Evolutionary conservation across 768 basidiomycete genomes (phyloP).

Genomic region (Hypsizygus marmoreus): DNA sequence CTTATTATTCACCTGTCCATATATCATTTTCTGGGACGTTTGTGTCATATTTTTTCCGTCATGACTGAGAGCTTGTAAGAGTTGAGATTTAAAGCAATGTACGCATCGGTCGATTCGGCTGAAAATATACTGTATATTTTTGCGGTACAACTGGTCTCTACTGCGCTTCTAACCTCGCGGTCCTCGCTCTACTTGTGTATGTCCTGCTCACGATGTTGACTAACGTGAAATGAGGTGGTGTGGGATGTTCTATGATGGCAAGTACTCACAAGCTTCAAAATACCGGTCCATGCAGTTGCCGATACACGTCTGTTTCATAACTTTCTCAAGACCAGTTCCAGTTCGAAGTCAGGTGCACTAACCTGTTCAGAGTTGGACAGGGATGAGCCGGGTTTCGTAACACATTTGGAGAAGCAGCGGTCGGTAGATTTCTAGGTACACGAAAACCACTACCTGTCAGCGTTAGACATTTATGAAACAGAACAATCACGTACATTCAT

Average conservation of each 20-base stretch:
- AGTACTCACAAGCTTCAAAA: conserved; percentile 77
- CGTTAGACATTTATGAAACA: background rate
- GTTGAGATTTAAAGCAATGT: too few relatives aligned
- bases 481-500: conserved; percentile 57
- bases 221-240: conserved; percentile 28
- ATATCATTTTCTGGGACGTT: background rate
- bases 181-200: conserved; percentile 52
- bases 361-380: conserved; percentile 77
- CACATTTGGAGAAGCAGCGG: conserved; percentile 75
- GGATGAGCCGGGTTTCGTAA: conserved; percentile 72
- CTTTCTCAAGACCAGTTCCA: conserved; percentile 4
- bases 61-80: too few relatives aligned
- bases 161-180: conserved; percentile 45
- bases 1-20: background rate
- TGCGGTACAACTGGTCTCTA: too few relatives aligned
- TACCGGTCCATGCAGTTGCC: conserved; percentile 79
- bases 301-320: conserved; percentile 63
- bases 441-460: conserved; percentile 23
- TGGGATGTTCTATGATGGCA: background rate
- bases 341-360: conserved; percentile 13
- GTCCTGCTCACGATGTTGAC: conserved; percentile 78
- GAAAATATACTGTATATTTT: too few relatives aligned
- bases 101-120: too few relatives aligned
- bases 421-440: conserved; percentile 76
- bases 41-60: too few relatives aligned